phyloP scores from a whole-genome alignment of 2,329 filamentous ascomycete genomes.

The Monosporascus ibericus region DNA sequence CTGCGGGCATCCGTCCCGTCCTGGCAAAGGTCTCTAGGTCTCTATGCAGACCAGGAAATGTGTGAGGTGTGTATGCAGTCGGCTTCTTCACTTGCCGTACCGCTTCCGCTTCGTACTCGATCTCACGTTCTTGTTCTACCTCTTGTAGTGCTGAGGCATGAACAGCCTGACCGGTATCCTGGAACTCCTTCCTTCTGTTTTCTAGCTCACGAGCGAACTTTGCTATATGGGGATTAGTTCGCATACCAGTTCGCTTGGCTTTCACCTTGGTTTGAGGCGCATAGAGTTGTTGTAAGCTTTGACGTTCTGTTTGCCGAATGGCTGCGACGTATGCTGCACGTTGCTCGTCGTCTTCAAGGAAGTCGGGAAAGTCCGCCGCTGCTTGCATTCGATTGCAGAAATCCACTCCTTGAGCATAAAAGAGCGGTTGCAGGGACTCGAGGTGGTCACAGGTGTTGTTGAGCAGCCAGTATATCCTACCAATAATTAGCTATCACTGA shows the following conservation, averaged over 20 bases:
- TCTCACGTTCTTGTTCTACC: conserved; percentile 53
- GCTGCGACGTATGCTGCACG: conserved; percentile 34
- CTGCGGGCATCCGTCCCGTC: conserved; percentile 35
- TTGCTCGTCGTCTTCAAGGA: conserved; percentile 28
- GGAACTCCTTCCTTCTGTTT: conserved; percentile 20
- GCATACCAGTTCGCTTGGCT: conserved; percentile 13
- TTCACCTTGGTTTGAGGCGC: conserved; percentile 22
- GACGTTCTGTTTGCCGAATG: conserved; percentile 47
- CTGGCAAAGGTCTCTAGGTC: conserved; percentile 39
- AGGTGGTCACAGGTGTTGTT: conserved; percentile 57
- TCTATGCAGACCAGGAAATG: conserved; percentile 39
- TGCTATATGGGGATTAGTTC: conserved; percentile 13
- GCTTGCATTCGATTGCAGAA: conserved; percentile 53
- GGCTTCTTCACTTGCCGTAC: conserved; percentile 49
- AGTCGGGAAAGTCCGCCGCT: conserved; percentile 33
- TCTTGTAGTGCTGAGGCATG: conserved; percentile 52
- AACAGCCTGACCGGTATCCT: conserved; percentile 34
- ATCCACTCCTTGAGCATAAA: conserved; percentile 53
- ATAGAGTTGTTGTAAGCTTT: conserved; percentile 54
- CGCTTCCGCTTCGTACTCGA: conserved; percentile 51
- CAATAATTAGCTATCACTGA: background rate
- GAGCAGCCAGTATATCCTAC: conserved; percentile 51
- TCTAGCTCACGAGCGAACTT: conserved; percentile 28
- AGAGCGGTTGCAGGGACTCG: conserved; percentile 52
- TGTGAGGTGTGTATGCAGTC: conserved; percentile 29